These are phyloP conservation scores for Fistulifera pelliculosa DNA, from an alignment of 108 stramenopile species.

Conservation along the genomic window DNA sequence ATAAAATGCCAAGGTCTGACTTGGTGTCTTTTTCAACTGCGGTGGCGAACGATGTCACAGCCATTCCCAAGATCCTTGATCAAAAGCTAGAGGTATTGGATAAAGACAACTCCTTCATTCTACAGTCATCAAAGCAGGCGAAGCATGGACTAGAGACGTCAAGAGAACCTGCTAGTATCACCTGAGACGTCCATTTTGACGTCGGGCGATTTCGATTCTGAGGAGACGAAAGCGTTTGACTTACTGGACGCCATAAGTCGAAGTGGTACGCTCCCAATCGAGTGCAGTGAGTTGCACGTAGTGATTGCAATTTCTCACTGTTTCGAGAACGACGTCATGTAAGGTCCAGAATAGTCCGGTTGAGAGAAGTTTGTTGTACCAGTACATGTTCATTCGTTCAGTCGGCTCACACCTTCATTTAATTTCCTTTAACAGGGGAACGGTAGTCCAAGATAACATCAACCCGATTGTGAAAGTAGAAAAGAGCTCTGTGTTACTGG, in stretches of 20 bases:
- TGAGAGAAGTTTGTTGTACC: conserved; percentile 58
- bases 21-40: too few species aligned
- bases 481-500: conserved; percentile 52
- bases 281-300: conserved; percentile 60
- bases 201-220: conserved; percentile 26
- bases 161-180: conserved; percentile 37
- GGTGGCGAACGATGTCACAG: conserved; percentile 41
- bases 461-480: conserved; percentile 84
- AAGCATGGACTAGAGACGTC: conserved; percentile 38
- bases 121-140: conserved; percentile 46
- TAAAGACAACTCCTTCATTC: conserved; percentile 42
- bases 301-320: conserved; percentile 75
- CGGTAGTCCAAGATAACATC: conserved; percentile 69
- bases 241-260: conserved; percentile 72
- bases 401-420: too few species aligned
- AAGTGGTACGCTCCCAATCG: conserved; percentile 66
- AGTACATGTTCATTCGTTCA: conserved; percentile 53
- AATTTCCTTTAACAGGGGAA: conserved; percentile 19
- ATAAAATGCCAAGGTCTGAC: too few species aligned
- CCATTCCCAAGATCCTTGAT: conserved; percentile 57
- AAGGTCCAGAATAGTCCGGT: conserved; percentile 4
- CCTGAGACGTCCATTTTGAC: conserved; percentile 13
- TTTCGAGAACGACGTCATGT: conserved; percentile 67
- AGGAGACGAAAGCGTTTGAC: conserved; percentile 75
- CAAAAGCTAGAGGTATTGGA: conserved; percentile 39